Percentiles rank a stretch among this genome's conserved stretches.
Evolutionary conservation across 805 yeast species (phyloP).

Genomic region (Yarrowia porcina): DNA sequence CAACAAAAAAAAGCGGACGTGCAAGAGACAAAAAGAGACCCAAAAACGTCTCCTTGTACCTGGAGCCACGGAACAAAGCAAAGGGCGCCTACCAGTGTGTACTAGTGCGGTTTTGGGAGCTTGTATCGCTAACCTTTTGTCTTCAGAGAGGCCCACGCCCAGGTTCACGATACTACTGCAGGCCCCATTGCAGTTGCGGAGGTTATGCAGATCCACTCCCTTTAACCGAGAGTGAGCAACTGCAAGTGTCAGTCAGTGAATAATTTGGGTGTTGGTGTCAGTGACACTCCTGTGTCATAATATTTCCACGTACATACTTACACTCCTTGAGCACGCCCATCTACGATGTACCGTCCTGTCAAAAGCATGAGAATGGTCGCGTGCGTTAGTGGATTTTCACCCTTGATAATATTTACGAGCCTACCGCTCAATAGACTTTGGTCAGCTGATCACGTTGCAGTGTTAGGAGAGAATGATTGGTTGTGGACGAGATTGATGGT

Average conservation of each 20-base stretch:
- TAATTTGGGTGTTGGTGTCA: background rate
- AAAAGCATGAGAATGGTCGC: constrained; percentile 9
- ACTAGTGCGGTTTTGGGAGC: background rate
- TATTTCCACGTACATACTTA: too few relatives aligned
- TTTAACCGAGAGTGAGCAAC: background rate
- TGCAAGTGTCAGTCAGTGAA: background rate
- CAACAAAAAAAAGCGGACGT: background rate
- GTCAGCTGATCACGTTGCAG: constrained; percentile 21
- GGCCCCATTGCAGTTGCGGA: constrained; percentile 13
- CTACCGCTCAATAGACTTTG: background rate
- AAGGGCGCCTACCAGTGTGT: too few relatives aligned
- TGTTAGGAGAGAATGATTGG: constrained; percentile 11
- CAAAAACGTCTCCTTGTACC: background rate
- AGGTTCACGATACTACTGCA: constrained; percentile 13
- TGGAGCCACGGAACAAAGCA: constrained; percentile 11
- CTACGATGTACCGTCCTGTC: background rate
- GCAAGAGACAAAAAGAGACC: background rate
- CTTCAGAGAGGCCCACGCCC: background rate
- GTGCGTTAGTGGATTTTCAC: constrained; percentile 11
- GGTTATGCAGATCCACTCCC: background rate
- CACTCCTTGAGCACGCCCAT: too few relatives aligned
- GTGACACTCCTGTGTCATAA: too few relatives aligned
- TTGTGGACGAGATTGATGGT: background rate
- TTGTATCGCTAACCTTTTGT: background rate
- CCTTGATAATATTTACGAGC: constrained; percentile 10